Evolutionary conservation across 768 basidiomycete species (phyloP).

Genomic region (Rhodotorula kratochvilovae): DNA sequence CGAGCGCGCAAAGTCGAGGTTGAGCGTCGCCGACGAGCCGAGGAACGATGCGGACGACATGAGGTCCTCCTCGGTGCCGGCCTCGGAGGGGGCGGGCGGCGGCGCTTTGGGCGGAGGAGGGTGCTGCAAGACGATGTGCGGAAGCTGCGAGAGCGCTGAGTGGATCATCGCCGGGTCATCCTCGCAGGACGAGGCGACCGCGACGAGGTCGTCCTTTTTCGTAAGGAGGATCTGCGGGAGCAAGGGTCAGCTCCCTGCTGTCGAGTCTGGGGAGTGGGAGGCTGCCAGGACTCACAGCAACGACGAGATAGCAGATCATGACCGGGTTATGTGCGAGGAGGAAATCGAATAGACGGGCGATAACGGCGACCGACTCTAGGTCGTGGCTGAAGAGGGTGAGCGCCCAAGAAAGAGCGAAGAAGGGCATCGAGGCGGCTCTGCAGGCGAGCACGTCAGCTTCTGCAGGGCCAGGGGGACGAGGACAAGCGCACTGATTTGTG

Average conservation of each 20-base stretch:
- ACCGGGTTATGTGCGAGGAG: constrained; percentile 51
- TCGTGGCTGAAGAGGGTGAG: constrained; percentile 52
- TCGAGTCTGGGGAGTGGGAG: too few relatives aligned
- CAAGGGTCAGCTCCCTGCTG: neutral
- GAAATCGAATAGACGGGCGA: constrained; percentile 51
- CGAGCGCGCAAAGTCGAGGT: constrained; percentile 2
- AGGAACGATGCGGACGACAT: constrained; percentile 13
- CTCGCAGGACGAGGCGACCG: constrained; percentile 28
- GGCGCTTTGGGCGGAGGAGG: neutral
- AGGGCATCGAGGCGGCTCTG: constrained; percentile 49
- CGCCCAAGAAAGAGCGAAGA: constrained; percentile 52
- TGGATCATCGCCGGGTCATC: constrained; percentile 50
- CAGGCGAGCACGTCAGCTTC: neutral
- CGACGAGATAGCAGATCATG: constrained; percentile 50
- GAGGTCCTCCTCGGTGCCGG: constrained; percentile 1
- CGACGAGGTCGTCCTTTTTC: constrained; percentile 47
- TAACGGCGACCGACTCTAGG: constrained; percentile 47
- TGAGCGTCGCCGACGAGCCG: constrained; percentile 3
- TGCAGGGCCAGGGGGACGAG: neutral
- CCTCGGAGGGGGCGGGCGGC: neutral
- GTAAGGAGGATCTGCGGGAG: constrained; percentile 47
- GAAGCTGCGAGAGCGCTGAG: constrained; percentile 46
- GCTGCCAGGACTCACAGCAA: constrained; percentile 46
- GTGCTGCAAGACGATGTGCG: constrained; percentile 16
- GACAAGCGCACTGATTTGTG: constrained; percentile 44